These are phyloP conservation scores for Cordyceps tenuipes DNA, from an alignment of 2,329 filamentous ascomycete genomes.

Conservation along the genomic window DNA sequence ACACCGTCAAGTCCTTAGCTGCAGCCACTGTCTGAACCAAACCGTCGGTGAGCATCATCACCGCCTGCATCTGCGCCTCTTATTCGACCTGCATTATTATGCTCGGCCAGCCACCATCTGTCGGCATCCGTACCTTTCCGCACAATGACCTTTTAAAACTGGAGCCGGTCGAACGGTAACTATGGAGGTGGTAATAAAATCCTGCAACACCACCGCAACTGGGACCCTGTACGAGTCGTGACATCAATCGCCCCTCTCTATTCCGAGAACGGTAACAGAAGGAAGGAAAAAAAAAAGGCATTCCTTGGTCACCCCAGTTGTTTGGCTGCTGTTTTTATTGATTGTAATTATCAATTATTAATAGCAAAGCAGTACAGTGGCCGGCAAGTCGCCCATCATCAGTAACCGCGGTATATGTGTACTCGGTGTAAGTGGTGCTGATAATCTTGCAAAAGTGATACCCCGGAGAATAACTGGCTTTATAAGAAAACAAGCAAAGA, in stretches of 20 bases:
- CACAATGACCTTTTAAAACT: slow-evolving; percentile 3
- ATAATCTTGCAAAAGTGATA: not conserved
- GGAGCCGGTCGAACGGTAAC: not conserved
- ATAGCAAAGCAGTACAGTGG: not conserved
- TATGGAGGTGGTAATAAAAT: not conserved
- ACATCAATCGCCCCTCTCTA: slow-evolving; percentile 2
- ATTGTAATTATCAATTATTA: too few species aligned
- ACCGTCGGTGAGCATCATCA: not conserved
- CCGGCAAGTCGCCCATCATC: not conserved
- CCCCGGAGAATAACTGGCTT: not conserved
- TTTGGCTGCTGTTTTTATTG: not conserved
- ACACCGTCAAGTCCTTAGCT: not conserved
- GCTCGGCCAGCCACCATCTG: not conserved
- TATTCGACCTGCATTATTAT: not conserved
- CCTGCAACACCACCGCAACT: not conserved
- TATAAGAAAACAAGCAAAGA: not conserved
- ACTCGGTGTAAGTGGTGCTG: not conserved
- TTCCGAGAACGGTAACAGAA: slow-evolving; percentile 3
- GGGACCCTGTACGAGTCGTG: slow-evolving; percentile 2
- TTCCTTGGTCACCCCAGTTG: not conserved
- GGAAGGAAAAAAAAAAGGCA: not conserved
- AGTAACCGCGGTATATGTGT: not conserved
- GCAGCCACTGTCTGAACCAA: not conserved
- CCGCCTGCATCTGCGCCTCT: not conserved
- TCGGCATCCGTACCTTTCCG: not conserved